Conservation (phyloP, 2,329 filamentous ascomycete genomes). For the Fusarium compactum region DNA sequence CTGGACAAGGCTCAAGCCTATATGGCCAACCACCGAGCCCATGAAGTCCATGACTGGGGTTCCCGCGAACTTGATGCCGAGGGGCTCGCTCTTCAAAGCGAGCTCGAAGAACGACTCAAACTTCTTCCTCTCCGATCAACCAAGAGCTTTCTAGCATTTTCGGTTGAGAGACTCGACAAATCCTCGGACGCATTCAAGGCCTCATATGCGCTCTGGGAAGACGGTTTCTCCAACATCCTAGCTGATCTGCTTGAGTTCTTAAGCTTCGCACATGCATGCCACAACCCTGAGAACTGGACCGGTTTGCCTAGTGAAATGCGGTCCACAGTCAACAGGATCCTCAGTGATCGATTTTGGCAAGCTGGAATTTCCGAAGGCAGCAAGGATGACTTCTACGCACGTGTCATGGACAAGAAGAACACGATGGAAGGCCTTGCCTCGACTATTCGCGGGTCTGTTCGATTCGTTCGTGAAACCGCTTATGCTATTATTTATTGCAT, state of each 20-base stretch:
- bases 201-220: slow-evolving; percentile 85
- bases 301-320: slow-evolving; percentile 81
- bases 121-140: slow-evolving; percentile 85
- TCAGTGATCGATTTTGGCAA: slow-evolving; percentile 98
- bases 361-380: slow-evolving; percentile 95
- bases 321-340: slow-evolving; percentile 80
- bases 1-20: slow-evolving; percentile 86
- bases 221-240: slow-evolving; percentile 84
- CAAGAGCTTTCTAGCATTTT: slow-evolving; percentile 91
- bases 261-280: slow-evolving; percentile 90
- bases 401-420: slow-evolving; percentile 87
- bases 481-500: slow-evolving; percentile 96
- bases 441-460: slow-evolving; percentile 87
- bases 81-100: slow-evolving; percentile 81
- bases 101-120: slow-evolving; percentile 81
- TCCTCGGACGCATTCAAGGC: slow-evolving; percentile 78
- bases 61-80: slow-evolving; percentile 80
- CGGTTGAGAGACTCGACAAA: slow-evolving; percentile 88
- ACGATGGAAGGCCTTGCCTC: slow-evolving; percentile 95
- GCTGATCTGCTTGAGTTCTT: slow-evolving; percentile 87
- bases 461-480: slow-evolving; percentile 90
- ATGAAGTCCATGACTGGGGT: slow-evolving; percentile 86
- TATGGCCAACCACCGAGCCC: slow-evolving; percentile 77
- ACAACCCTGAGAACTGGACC: slow-evolving; percentile 87
- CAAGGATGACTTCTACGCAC: slow-evolving; percentile 95